Evolutionary conservation across 108 stramenopile species (phyloP).

Genomic region (Nannochloropsis gaditana): DNA sequence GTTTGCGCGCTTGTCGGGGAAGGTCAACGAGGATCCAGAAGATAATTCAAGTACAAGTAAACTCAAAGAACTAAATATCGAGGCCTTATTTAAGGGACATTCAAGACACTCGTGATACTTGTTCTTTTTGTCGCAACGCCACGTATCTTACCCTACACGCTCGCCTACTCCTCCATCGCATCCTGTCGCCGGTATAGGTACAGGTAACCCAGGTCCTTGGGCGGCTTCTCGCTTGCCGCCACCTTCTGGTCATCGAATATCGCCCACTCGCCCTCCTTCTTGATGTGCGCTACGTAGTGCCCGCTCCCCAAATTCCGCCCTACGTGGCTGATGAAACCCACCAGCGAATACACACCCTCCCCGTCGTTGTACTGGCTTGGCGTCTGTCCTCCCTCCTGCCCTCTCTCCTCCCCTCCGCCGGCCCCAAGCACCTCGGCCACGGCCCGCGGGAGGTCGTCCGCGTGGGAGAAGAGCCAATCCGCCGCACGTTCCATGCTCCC

Average conservation of each 20-base stretch:
- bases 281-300: conserved; percentile 95
- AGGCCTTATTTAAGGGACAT: no score
- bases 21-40: no score
- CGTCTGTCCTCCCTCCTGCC: conserved; percentile 27
- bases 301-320: conserved; percentile 93
- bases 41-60: no score
- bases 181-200: conserved; percentile 48
- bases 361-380: conserved; percentile 23
- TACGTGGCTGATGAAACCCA: conserved; percentile 92
- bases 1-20: no score
- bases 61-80: no score
- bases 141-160: no score
- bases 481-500: conserved; percentile 85
- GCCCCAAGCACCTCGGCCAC: conserved; percentile 62
- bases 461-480: conserved; percentile 94
- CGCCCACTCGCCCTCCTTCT: conserved; percentile 85
- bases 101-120: no score
- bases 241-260: conserved; percentile 84
- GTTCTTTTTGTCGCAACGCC: no score
- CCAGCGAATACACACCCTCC: conserved; percentile 65
- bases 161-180: conserved; percentile 19
- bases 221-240: conserved; percentile 39
- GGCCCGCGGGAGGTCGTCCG: conserved; percentile 77
- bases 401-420: background rate
- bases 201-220: conserved; percentile 41